Percentiles rank a stretch among this genome's conserved stretches.
Conservation (phyloP, 177 flowering plant species). For the Telopea speciosissima region DNA sequence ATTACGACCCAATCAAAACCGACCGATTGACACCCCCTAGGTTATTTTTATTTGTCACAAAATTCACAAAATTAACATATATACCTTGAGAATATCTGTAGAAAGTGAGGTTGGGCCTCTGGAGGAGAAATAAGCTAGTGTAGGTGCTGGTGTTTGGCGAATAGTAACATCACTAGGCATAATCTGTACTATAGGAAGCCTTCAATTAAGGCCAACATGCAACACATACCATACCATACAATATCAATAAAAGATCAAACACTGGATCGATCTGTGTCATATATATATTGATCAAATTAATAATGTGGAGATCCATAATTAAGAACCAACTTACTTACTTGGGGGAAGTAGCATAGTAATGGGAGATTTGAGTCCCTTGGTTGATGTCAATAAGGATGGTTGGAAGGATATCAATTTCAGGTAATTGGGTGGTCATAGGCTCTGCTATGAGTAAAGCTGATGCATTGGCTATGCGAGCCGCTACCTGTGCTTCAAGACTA, state of each 20-base stretch:
- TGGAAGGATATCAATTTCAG: constrained; percentile 44
- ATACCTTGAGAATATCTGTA: constrained; percentile 72
- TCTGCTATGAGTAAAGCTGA: constrained; percentile 46
- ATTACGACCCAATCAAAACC: no score
- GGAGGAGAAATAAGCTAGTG: constrained; percentile 55
- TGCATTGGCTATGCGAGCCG: constrained; percentile 33
- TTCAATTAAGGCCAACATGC: constrained; percentile 13
- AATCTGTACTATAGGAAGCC: constrained; percentile 32
- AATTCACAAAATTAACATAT: no score
- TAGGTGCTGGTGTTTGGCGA: constrained; percentile 48
- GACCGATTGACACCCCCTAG: no score
- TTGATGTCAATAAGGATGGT: constrained; percentile 34
- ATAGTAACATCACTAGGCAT: constrained; percentile 32
- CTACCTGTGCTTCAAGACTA: constrained; percentile 31
- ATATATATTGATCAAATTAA: no score
- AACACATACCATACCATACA: neutral
- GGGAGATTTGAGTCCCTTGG: constrained; percentile 45
- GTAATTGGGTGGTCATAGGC: constrained; percentile 29
- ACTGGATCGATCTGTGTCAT: no score
- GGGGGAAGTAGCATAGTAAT: constrained; percentile 22
- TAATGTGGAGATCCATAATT: no score
- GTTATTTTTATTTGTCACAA: no score
- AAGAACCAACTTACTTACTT: no score
- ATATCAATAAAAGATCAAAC: no score
- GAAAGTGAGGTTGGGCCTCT: constrained; percentile 69